Percentiles rank a stretch among this genome's conserved stretches.
phyloP scores from a whole-genome alignment of 768 basidiomycete genomes.

The Lepiota brunneoincarnata region DNA sequence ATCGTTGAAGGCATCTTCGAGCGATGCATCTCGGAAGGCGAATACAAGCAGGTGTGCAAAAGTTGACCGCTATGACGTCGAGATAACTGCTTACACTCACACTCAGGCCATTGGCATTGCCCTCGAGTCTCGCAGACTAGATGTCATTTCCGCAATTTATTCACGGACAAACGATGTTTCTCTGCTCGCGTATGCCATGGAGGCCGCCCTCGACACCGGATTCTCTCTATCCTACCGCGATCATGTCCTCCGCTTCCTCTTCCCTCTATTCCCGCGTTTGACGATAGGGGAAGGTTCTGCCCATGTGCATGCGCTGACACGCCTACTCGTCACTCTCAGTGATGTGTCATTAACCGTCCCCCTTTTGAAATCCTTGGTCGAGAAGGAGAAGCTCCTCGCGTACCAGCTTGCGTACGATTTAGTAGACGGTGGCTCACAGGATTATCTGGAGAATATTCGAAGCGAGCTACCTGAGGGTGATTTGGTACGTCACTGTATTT shows the following conservation, averaged over 20 bases:
- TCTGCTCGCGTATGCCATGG: constrained; percentile 88
- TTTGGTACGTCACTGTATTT: constrained; percentile 39
- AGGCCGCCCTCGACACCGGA: constrained; percentile 86
- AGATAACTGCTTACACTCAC: constrained; percentile 12
- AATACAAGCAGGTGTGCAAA: constrained; percentile 78
- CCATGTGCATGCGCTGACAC: constrained; percentile 79
- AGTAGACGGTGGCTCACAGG: constrained; percentile 90
- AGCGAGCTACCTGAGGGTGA: constrained; percentile 66
- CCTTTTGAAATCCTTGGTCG: constrained; percentile 69
- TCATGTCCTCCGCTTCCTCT: constrained; percentile 73
- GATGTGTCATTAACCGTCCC: constrained; percentile 76
- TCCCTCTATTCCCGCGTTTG: constrained; percentile 83
- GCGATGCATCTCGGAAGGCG: constrained; percentile 83
- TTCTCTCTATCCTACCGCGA: constrained; percentile 85
- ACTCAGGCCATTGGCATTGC: constrained; percentile 90
- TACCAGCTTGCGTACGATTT: constrained; percentile 97
- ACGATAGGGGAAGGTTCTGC: constrained; percentile 68
- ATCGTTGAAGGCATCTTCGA: constrained; percentile 91
- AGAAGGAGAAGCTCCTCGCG: constrained; percentile 71
- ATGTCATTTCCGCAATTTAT: constrained; percentile 81
- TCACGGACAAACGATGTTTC: constrained; percentile 69
- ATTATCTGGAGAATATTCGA: constrained; percentile 80
- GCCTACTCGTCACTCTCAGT: constrained; percentile 86
- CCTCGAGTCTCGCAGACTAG: constrained; percentile 85
- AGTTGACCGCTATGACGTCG: background rate